Evolutionary conservation across 2,329 filamentous ascomycete species (phyloP).

Genomic region (Epichloe brachyelytri): DNA sequence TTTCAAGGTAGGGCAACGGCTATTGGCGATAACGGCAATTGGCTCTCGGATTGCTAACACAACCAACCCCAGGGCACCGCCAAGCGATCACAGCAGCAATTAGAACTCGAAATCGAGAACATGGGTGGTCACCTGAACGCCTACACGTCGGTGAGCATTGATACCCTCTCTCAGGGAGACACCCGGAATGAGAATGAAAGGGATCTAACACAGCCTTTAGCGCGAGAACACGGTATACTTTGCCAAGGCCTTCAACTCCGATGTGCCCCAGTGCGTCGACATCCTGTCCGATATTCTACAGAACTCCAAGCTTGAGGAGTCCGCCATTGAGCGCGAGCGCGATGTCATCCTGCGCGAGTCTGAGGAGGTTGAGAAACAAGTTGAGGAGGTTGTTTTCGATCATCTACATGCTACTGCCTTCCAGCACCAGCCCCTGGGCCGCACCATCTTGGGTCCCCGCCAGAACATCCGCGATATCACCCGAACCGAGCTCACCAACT

Average conservation of each 20-base stretch:
- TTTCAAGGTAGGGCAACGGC: conserved; percentile 71
- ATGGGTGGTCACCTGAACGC: conserved; percentile 99
- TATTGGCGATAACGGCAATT: not conserved
- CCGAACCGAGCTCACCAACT: conserved; percentile 78
- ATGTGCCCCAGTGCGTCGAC: conserved; percentile 91
- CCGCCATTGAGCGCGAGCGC: conserved; percentile 91
- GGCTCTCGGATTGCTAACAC: not conserved
- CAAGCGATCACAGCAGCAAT: conserved; percentile 89
- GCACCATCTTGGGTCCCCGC: conserved; percentile 93
- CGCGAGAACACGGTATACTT: conserved; percentile 99
- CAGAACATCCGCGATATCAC: conserved; percentile 97
- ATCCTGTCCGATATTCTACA: conserved; percentile 98
- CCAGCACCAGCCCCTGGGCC: conserved; percentile 89
- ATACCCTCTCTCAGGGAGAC: conserved; percentile 13
- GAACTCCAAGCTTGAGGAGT: conserved; percentile 93
- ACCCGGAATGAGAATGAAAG: conserved; percentile 6
- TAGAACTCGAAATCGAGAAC: conserved; percentile 99
- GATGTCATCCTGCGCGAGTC: conserved; percentile 98
- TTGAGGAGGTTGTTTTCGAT: conserved; percentile 99
- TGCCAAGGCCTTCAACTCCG: conserved; percentile 96
- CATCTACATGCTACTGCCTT: conserved; percentile 97
- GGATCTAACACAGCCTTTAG: conserved; percentile 31
- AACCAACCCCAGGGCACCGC: conserved; percentile 57
- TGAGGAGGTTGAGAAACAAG: conserved; percentile 99
- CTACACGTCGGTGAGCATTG: conserved; percentile 80